Conservation (phyloP, 345 rosid genomes). For the Xanthoceras sorbifolium region DNA sequence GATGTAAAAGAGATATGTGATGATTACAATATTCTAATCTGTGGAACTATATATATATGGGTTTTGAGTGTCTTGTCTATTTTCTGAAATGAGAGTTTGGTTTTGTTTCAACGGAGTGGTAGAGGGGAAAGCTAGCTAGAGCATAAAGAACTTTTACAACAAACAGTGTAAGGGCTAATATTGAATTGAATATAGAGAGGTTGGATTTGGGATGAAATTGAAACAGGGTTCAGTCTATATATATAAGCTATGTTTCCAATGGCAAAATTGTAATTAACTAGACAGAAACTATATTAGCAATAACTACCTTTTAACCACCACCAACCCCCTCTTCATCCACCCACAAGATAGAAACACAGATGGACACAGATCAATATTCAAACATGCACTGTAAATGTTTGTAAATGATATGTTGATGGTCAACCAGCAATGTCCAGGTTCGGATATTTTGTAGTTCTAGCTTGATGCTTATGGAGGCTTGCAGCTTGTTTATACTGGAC, state of each 20-base stretch:
- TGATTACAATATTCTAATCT: slow-evolving; percentile 18
- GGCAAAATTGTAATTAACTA: background rate
- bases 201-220: background rate
- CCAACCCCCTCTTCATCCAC: slow-evolving; percentile 1
- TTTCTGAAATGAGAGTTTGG: slow-evolving; percentile 2
- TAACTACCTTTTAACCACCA: slow-evolving; percentile 22
- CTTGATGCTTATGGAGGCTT: background rate
- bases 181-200: background rate
- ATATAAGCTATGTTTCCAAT: slow-evolving; percentile 1
- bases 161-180: background rate
- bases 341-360: background rate
- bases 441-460: background rate
- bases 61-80: slow-evolving; percentile 26
- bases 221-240: slow-evolving; percentile 1
- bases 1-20: slow-evolving; percentile 5
- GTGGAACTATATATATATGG: slow-evolving; percentile 15
- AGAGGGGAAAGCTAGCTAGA: background rate
- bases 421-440: background rate
- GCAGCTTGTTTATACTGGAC: background rate
- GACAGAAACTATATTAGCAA: too few species aligned
- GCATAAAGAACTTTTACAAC: background rate
- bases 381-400: background rate
- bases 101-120: background rate
- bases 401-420: background rate
- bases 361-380: background rate